Base-by-base conservation (phyloP, 75 land plant genomes). In the Cunninghamia lanceolata region DNA sequence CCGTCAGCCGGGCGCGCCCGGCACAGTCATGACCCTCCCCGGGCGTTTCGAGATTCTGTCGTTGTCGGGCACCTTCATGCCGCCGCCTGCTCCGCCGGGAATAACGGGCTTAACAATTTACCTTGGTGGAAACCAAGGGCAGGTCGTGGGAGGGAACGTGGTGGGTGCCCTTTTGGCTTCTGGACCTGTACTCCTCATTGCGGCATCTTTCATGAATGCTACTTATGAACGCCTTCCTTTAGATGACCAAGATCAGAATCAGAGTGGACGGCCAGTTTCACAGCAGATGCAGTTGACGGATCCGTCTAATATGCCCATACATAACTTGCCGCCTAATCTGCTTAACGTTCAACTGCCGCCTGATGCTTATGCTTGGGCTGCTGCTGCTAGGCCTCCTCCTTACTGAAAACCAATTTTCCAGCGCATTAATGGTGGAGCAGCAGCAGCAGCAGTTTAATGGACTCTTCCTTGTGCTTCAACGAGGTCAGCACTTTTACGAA, bases 31-130 rank as follows among this genome's bases (percentile, higher is more conserved):
- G 52, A 95, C 95, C 32, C 93, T 97, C 88, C 97, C 94, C 86
- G 99, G 99, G 1, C 90, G 96, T 16, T 97, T 97, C 87, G 97
- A 97, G 71, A 93, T 97, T 54, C 88, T 95, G 77, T 97, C 99
- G 3, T 84, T 97, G 85, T 89, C 95, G 63, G 99, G 93, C 13
- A 90, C 95, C n/a, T 85, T 93, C 83, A 86, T 94, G 42, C 94
- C 93, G 30, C 92, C 89, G 7, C 89, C 92, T 0, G 56, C 92
- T 34, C 83, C 90, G 47, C 84, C 85, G 0, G 86, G 88, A 14
- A 43, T 85, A n/a, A 84, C 90, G 0, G 81, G 85, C 32, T 38
- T 52, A 4, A 81, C 89, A 78, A 34, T 91, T 46, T 81, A 91
- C 21, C 83, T 91, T 9, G 92, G 88, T 0, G 92, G 92, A 0